These are phyloP conservation scores for Microdochium paspali DNA, from an alignment of 2,329 filamentous ascomycete genomes.

Conservation along the genomic window DNA sequence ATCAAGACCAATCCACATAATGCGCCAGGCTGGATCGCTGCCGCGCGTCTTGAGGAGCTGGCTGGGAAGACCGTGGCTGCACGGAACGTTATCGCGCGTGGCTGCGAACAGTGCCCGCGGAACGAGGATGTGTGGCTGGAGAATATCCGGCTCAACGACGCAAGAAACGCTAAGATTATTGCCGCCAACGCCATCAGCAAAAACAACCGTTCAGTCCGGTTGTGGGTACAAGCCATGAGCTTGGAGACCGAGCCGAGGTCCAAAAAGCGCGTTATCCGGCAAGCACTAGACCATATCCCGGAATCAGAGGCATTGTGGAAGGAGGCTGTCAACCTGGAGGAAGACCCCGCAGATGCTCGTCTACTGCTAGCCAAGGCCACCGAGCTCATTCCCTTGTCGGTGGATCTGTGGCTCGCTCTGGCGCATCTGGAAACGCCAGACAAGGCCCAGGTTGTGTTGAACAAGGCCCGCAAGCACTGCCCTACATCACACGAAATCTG, in stretches of 20 bases:
- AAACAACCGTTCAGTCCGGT: slow-evolving; percentile 75
- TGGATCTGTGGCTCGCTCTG: slow-evolving; percentile 91
- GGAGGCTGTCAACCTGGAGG: slow-evolving; percentile 89
- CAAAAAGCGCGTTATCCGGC: slow-evolving; percentile 86
- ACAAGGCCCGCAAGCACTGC: slow-evolving; percentile 86
- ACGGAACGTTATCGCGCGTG: slow-evolving; percentile 76
- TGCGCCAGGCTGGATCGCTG: slow-evolving; percentile 90
- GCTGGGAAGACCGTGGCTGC: slow-evolving; percentile 88
- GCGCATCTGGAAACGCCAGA: slow-evolving; percentile 83
- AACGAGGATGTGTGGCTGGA: slow-evolving; percentile 95
- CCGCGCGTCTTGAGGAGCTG: slow-evolving; percentile 82
- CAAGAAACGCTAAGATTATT: slow-evolving; percentile 90
- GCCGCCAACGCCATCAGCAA: slow-evolving; percentile 87
- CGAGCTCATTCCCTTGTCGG: slow-evolving; percentile 85
- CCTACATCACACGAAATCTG: slow-evolving; percentile 93
- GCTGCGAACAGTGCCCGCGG: slow-evolving; percentile 84
- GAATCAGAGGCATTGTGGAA: slow-evolving; percentile 98
- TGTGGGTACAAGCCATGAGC: slow-evolving; percentile 96
- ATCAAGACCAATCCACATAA: slow-evolving; percentile 96
- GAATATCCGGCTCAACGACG: slow-evolving; percentile 86
- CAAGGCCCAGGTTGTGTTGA: slow-evolving; percentile 89
- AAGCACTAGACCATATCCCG: slow-evolving; percentile 85
- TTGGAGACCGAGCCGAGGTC: slow-evolving; percentile 73
- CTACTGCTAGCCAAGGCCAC: slow-evolving; percentile 89
- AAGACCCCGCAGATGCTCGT: slow-evolving; percentile 78